Percentiles rank a stretch among this genome's conserved stretches.
phyloP scores from a whole-genome alignment of 78 protist genomes.

The Tieghemostelium lacteum region DNA sequence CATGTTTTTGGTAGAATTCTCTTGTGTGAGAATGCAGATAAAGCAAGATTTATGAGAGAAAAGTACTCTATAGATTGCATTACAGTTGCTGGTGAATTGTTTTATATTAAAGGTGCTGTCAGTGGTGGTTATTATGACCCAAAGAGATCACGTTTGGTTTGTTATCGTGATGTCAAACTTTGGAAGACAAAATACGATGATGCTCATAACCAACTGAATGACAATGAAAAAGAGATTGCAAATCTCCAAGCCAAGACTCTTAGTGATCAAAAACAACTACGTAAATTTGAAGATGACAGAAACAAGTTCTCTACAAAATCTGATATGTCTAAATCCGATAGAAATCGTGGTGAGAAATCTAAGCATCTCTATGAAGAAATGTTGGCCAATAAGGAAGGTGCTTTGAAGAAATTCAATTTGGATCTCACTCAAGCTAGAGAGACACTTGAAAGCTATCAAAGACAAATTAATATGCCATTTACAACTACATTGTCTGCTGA shows the following conservation, averaged over 20 bases:
- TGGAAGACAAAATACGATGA: conserved; percentile 12
- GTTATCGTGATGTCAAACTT: conserved; percentile 1
- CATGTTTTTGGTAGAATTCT: conserved; percentile 90
- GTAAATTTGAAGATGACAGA: background rate
- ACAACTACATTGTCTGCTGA: conserved; percentile 16
- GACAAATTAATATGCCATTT: conserved; percentile 31
- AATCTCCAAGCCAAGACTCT: background rate
- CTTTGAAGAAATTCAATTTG: background rate
- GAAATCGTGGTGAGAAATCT: background rate
- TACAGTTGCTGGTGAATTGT: conserved; percentile 95
- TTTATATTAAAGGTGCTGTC: conserved; percentile 92
- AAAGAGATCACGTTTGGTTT: conserved; percentile 24
- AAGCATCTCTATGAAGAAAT: background rate
- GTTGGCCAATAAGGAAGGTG: conserved; percentile 4
- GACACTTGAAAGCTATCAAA: conserved; percentile 13
- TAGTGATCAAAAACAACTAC: background rate
- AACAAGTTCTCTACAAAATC: background rate
- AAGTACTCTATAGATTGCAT: conserved; percentile 84
- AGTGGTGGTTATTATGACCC: conserved; percentile 95
- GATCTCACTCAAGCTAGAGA: conserved; percentile 2
- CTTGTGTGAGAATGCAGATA: conserved; percentile 80
- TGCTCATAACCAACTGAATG: background rate
- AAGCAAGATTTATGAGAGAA: conserved; percentile 71
- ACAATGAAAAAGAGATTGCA: background rate
- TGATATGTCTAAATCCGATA: background rate